These are phyloP conservation scores for Fomes fomentarius DNA, from an alignment of 1,284 basidiomycete species.

Conservation along the genomic window DNA sequence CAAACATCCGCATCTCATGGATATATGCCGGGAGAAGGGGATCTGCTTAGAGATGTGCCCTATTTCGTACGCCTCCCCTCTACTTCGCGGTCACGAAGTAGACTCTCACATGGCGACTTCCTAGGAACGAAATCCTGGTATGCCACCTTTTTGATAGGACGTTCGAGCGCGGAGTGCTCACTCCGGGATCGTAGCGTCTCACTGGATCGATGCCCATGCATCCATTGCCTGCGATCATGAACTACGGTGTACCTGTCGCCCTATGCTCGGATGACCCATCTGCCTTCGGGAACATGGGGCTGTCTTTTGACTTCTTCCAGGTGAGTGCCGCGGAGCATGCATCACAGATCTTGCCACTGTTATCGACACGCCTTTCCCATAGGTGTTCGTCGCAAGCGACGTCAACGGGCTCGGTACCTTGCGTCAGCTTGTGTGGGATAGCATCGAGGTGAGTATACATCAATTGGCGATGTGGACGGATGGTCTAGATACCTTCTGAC, in stretches of 20 bases:
- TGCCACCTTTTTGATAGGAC: constrained; percentile 9
- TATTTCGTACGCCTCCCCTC: constrained; percentile 57
- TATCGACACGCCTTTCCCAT: neutral
- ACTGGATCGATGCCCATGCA: constrained; percentile 79
- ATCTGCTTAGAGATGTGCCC: constrained; percentile 76
- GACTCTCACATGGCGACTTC: constrained; percentile 11
- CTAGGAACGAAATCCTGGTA: constrained; percentile 71
- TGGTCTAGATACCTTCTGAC: neutral
- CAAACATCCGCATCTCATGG: constrained; percentile 74
- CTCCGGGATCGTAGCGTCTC: constrained; percentile 52
- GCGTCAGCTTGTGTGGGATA: constrained; percentile 63
- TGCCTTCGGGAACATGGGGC: constrained; percentile 77
- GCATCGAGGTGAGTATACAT: constrained; percentile 51
- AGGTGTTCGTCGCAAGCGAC: constrained; percentile 71
- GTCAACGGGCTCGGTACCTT: constrained; percentile 63
- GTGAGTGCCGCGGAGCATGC: constrained; percentile 38
- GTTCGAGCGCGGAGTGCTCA: neutral
- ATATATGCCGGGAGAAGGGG: constrained; percentile 61
- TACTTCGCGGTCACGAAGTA: neutral
- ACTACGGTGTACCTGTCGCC: constrained; percentile 70
- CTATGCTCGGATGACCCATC: constrained; percentile 76
- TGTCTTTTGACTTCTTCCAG: constrained; percentile 76
- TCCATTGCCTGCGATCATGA: constrained; percentile 67
- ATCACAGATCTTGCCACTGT: neutral
- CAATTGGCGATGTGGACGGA: neutral